phyloP scores from a whole-genome alignment of 2,329 filamentous ascomycete genomes.

The Trichoderma koningii region DNA sequence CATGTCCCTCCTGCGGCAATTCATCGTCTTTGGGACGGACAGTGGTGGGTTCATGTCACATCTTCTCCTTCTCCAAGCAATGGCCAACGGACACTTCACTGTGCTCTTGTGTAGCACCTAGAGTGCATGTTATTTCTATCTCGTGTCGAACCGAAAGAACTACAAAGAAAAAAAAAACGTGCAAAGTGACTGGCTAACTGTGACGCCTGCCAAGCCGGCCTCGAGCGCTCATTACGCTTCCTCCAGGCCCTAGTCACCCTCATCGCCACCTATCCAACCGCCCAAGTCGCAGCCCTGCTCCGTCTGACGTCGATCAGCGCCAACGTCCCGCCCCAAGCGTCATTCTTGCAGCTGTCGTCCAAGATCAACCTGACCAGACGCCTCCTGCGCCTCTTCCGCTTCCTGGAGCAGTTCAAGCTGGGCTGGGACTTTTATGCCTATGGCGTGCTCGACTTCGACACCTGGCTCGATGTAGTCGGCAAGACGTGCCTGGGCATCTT shows the following conservation, averaged over 20 bases:
- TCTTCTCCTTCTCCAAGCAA: not conserved
- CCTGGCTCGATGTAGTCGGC: slow-evolving; percentile 57
- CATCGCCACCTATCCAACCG: slow-evolving; percentile 47
- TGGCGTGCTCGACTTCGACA: slow-evolving; percentile 37
- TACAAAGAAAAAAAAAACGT: not conserved
- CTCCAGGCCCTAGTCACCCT: slow-evolving; percentile 56
- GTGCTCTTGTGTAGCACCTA: too few relatives aligned
- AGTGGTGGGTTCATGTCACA: slow-evolving; percentile 14
- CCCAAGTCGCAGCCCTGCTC: slow-evolving; percentile 41
- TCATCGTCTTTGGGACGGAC: slow-evolving; percentile 23
- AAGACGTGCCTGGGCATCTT: slow-evolving; percentile 67
- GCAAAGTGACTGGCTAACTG: not conserved
- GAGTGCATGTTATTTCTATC: not conserved
- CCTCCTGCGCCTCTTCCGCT: slow-evolving; percentile 69
- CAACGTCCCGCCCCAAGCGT: slow-evolving; percentile 37
- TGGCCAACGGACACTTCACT: not conserved
- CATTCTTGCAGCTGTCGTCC: slow-evolving; percentile 42
- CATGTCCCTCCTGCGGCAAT: slow-evolving; percentile 13
- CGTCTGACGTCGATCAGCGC: slow-evolving; percentile 33
- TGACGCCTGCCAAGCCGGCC: slow-evolving; percentile 41
- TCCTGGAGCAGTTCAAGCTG: slow-evolving; percentile 59
- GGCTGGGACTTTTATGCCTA: slow-evolving; percentile 49
- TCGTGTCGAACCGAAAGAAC: not conserved
- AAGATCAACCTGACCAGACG: slow-evolving; percentile 56
- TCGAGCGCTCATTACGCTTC: slow-evolving; percentile 63